Conservation (phyloP, 2,329 filamentous ascomycete genomes). For the Sporothrix schenckii region DNA sequence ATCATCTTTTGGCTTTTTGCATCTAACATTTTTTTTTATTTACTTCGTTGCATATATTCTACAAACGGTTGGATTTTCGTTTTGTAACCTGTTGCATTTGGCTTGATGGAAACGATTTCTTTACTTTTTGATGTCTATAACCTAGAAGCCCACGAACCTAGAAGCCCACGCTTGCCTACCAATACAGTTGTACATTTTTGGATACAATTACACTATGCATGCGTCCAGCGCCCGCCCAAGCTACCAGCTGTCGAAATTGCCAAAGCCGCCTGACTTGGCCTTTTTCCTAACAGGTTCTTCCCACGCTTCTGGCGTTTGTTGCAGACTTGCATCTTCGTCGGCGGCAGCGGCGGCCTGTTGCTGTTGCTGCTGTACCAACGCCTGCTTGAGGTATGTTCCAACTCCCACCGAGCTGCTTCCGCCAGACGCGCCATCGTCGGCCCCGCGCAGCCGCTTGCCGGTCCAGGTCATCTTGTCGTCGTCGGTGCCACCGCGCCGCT, state of each 20-base stretch:
- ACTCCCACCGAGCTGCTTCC: conserved; percentile 51
- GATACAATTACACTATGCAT: not conserved
- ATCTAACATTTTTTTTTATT: not conserved
- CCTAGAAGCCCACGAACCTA: conserved; percentile 14
- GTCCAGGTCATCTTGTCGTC: conserved; percentile 96
- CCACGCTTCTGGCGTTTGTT: conserved; percentile 63
- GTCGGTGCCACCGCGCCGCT: conserved; percentile 70
- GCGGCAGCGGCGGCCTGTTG: conserved; percentile 14
- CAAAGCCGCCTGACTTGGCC: conserved; percentile 76
- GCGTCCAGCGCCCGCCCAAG: not conserved
- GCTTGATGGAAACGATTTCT: not conserved
- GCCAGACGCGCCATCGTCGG: conserved; percentile 64
- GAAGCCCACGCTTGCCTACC: conserved; percentile 7
- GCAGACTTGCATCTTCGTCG: conserved; percentile 57
- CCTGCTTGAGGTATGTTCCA: conserved; percentile 81
- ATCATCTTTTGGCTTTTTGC: not conserved
- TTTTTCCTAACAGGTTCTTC: conserved; percentile 81
- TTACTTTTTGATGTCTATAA: conserved; percentile 23
- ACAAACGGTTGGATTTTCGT: not conserved
- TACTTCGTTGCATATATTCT: not conserved
- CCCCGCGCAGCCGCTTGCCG: conserved; percentile 78
- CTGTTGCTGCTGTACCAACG: conserved; percentile 39
- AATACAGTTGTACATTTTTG: conserved; percentile 23
- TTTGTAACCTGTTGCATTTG: not conserved
- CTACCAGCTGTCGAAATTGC: conserved; percentile 93